Evolutionary conservation across 495 filamentous ascomycete genomes (phyloP).

Genomic region (Extremus antarcticus): DNA sequence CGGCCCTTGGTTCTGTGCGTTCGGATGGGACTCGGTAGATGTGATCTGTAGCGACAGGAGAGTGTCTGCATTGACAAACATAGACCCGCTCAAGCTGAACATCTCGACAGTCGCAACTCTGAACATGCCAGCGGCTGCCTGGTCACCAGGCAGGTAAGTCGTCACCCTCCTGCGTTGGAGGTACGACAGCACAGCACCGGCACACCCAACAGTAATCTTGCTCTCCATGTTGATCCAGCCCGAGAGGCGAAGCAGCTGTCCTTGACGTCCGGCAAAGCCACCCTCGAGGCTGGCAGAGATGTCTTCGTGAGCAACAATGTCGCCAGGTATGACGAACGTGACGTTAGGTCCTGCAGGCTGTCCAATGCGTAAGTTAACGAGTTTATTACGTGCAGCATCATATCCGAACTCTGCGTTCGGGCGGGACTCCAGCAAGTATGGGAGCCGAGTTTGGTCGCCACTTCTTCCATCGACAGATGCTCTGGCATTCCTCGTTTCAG

Average conservation of each 20-base stretch:
- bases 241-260: slow-evolving; percentile 59
- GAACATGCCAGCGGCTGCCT: slow-evolving; percentile 41
- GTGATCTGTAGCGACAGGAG: slow-evolving; percentile 77
- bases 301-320: slow-evolving; percentile 36
- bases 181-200: slow-evolving; percentile 72
- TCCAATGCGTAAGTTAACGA: slow-evolving; percentile 47
- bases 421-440: slow-evolving; percentile 63
- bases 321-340: slow-evolving; percentile 44
- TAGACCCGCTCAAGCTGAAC: slow-evolving; percentile 63
- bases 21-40: slow-evolving; percentile 73
- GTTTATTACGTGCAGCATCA: slow-evolving; percentile 54
- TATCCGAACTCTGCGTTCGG: slow-evolving; percentile 70
- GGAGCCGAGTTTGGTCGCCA: slow-evolving; percentile 38
- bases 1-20: slow-evolving; percentile 70
- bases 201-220: slow-evolving; percentile 63
- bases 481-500: slow-evolving; percentile 20
- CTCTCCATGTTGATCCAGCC: slow-evolving; percentile 72
- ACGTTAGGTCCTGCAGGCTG: slow-evolving; percentile 39
- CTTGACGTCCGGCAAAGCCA: slow-evolving; percentile 45
- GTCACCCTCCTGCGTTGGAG: slow-evolving; percentile 58
- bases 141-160: slow-evolving; percentile 45
- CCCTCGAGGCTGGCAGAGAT: slow-evolving; percentile 39
- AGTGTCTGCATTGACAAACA: slow-evolving; percentile 79
- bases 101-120: slow-evolving; percentile 58
- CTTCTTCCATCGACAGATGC: slow-evolving; percentile 23